Base-by-base conservation (phyloP, 768 basidiomycete species). In the Phlebiopsis gigantea region DNA sequence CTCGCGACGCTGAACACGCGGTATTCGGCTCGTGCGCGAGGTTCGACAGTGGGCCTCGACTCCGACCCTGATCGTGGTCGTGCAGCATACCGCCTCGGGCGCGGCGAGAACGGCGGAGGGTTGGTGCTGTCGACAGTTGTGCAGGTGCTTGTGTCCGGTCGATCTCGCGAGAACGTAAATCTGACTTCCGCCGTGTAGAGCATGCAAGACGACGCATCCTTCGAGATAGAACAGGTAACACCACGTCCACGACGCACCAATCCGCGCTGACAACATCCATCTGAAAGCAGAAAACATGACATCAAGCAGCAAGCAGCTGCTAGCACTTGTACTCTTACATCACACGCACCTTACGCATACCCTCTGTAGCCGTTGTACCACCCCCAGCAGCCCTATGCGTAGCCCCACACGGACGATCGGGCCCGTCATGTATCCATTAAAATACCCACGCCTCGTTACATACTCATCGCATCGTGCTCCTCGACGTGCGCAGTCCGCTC, bases 1-100 rank as follows among this genome's bases (percentile, higher is more conserved):
- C 54, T 59, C 26, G 58, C 58, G 31, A 59, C 58, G 22, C 55
- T 59, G 6, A 59, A 59, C 50, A 59, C 58, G 24, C 58, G 58
- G 15, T 46, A 56, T 43, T 59, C 58, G 3, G 24, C 52, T 3
- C 58, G 58, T n/a, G 49, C 48, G 24, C 58, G 58, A 10, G 46
- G 17, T 39, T 42, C 49, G 47, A 48, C 34, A 8, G 45, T 19
- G 21, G 46, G 17, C 24, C 24, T 10, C 19, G 34, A 29, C 21
- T 39, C 12, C 55, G 41, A 57, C 22, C 39, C 22, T 1, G n/a
- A 39, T 30, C 29, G 17, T 8, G 6, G 46, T 14, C 43, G 41
- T 22, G 29, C 44, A 17, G 46, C 39, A 48, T 17, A 28, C 5
- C 25, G 56, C 46, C 25, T 29, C 25, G 39, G 29, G 6, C 30